Evolutionary conservation across 805 yeast species (phyloP), one percentile per base, ranked within the genome.

Genomic region (Sugiyamaella chiloensis): DNA sequence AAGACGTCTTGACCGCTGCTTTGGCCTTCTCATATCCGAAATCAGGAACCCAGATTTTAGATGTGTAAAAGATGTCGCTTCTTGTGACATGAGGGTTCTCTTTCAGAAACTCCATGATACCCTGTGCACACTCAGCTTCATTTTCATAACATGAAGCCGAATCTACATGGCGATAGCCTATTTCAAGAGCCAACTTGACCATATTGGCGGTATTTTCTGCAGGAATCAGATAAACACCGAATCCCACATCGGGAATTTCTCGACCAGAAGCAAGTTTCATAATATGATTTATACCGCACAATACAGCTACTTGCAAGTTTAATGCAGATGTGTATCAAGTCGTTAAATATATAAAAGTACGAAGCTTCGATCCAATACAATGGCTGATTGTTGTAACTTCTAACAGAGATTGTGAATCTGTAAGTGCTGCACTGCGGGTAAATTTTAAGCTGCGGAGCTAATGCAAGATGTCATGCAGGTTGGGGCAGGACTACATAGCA

Each of bases 81-180:
- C 93, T 74, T 51, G 80, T 76, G 16, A 84, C 71, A 5, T 56
- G 58, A 4, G 70, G 64, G 49, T 61, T 47, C 41, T 75, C 79
- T 32, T 69, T 58, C 23, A 82, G 50, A 71, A 79, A 85, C 40
- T 65, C 59, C 7, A 68, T 61, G 35, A 85, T 76, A 4, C 84
- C 93, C 34, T 73, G 71, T 9, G 81, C 81, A 5, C 79, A 79
- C 52, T 80, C 84, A 8, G 52, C 55, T 59, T 85, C 87, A 64
- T 85, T 87, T 2, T 69, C 69, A 65, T 87, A 87, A 16, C 65
- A 64, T n/a, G 72, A 78, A 7, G 95, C 96, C 20, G 82, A 70
- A 60, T 87, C 93, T 51, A 86, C 68, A 61, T 83, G 91, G 55
- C 93, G 75, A 62, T 83, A 86, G 0, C 95, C 95, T 11, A 62